These are phyloP conservation scores for Pelomyxa schiedti DNA, from an alignment of 78 protist genomes.

Conservation along the genomic window DNA sequence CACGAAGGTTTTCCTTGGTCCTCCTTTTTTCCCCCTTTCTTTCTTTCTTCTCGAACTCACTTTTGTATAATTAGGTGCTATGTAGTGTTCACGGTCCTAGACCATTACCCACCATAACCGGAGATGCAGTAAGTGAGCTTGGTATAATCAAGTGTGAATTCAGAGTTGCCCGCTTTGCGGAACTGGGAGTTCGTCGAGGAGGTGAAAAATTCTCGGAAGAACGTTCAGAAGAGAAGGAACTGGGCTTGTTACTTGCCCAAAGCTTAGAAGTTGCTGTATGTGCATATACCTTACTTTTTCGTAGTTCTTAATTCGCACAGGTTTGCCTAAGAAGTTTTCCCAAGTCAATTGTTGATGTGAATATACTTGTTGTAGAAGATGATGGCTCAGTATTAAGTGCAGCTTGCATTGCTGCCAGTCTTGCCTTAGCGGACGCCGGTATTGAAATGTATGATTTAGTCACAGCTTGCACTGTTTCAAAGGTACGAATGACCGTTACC, in stretches of 20 bases:
- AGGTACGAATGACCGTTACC: not conserved
- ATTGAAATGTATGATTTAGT: constrained; percentile 66
- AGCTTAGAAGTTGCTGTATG: constrained; percentile 38
- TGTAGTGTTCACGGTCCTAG: constrained; percentile 45
- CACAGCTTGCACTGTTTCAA: constrained; percentile 33
- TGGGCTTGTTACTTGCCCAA: constrained; percentile 10
- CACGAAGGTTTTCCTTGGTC: constrained; percentile 62
- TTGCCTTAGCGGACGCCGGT: constrained; percentile 76
- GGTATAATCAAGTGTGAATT: constrained; percentile 53
- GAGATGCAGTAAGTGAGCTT: constrained; percentile 46
- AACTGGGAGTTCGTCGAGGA: not conserved
- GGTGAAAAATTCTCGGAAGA: not conserved
- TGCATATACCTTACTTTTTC: too few species aligned
- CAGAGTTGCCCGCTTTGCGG: constrained; percentile 48
- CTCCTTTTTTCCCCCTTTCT: constrained; percentile 8
- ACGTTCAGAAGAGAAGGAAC: constrained; percentile 46
- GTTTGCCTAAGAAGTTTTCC: constrained; percentile 50
- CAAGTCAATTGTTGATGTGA: constrained; percentile 49
- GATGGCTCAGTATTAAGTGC: constrained; percentile 57
- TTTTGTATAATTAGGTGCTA: not conserved
- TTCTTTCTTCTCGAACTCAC: not conserved
- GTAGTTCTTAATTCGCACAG: too few species aligned
- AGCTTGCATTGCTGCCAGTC: constrained; percentile 46
- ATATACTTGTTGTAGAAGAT: constrained; percentile 60
- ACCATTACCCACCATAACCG: constrained; percentile 27